phyloP scores from a whole-genome alignment of 139 green algal genomes.

The Coelastrella sp. region DNA sequence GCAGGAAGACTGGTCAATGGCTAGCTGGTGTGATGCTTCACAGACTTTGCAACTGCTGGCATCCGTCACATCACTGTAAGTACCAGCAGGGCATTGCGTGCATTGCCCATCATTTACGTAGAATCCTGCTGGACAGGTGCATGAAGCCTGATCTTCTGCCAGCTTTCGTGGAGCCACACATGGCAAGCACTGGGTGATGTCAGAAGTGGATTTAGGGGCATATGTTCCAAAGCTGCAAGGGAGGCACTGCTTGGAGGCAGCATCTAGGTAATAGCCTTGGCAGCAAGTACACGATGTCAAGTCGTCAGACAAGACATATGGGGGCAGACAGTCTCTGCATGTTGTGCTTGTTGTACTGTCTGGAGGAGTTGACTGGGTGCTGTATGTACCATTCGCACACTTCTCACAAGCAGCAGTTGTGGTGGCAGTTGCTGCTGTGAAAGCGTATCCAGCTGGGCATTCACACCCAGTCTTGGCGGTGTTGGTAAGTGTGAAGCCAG shows the following conservation, averaged over 20 bases:
- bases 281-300: no score
- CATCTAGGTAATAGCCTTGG: no score
- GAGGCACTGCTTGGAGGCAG: no score
- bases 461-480: neutral
- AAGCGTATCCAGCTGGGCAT: neutral
- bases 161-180: neutral
- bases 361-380: neutral
- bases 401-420: neutral
- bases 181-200: no score
- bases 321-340: no score
- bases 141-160: neutral
- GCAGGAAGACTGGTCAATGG: neutral
- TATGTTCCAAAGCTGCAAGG: no score
- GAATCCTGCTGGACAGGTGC: neutral
- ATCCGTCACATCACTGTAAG: neutral
- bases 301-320: no score
- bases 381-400: neutral
- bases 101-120: neutral
- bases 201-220: no score
- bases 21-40: neutral
- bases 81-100: neutral
- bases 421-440: neutral
- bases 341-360: neutral
- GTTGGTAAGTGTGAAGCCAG: neutral
- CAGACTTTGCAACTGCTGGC: neutral